Percentiles rank a stretch among this genome's conserved stretches.
These are phyloP conservation scores for Paecilomyces formosus DNA, from an alignment of 2,329 filamentous ascomycete genomes.

Conservation along the genomic window DNA sequence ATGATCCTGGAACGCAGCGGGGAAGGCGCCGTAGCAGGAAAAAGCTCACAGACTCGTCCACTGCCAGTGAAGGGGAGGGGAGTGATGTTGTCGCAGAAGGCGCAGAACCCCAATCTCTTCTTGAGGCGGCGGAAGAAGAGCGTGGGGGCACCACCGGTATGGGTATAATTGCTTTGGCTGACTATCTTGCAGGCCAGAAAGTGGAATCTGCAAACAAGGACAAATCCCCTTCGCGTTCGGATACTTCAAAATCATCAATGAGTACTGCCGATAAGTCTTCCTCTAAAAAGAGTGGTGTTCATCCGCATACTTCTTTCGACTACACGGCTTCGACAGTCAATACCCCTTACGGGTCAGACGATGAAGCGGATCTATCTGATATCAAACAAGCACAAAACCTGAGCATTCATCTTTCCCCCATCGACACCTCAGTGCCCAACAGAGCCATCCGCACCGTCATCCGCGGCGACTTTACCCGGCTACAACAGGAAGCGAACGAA, in stretches of 20 bases:
- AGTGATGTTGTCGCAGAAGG: slow-evolving; percentile 25
- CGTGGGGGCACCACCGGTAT: slow-evolving; percentile 46
- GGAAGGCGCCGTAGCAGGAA: slow-evolving; percentile 27
- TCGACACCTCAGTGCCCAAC: slow-evolving; percentile 65
- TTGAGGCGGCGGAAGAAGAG: slow-evolving; percentile 72
- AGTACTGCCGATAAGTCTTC: slow-evolving; percentile 47
- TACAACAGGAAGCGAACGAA: slow-evolving; percentile 70
- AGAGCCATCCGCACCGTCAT: slow-evolving; percentile 85
- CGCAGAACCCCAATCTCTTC: slow-evolving; percentile 50
- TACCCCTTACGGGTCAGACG: slow-evolving; percentile 70
- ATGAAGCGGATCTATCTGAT: slow-evolving; percentile 75
- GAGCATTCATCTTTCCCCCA: slow-evolving; percentile 68
- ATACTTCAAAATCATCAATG: slow-evolving; percentile 52
- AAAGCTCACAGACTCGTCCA: slow-evolving; percentile 18
- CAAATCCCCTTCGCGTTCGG: slow-evolving; percentile 59
- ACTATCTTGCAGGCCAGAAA: slow-evolving; percentile 39
- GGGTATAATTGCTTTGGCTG: background rate
- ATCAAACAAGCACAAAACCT: slow-evolving; percentile 84
- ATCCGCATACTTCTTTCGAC: slow-evolving; percentile 82
- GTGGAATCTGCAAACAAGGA: slow-evolving; percentile 53
- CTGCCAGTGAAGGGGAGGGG: slow-evolving; percentile 26
- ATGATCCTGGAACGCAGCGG: slow-evolving; percentile 42
- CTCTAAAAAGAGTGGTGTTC: slow-evolving; percentile 50
- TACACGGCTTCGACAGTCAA: slow-evolving; percentile 51
- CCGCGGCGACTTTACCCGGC: slow-evolving; percentile 68